phyloP scores from a whole-genome alignment of 805 yeast genomes.

The Hermanozyma aechmeae region DNA sequence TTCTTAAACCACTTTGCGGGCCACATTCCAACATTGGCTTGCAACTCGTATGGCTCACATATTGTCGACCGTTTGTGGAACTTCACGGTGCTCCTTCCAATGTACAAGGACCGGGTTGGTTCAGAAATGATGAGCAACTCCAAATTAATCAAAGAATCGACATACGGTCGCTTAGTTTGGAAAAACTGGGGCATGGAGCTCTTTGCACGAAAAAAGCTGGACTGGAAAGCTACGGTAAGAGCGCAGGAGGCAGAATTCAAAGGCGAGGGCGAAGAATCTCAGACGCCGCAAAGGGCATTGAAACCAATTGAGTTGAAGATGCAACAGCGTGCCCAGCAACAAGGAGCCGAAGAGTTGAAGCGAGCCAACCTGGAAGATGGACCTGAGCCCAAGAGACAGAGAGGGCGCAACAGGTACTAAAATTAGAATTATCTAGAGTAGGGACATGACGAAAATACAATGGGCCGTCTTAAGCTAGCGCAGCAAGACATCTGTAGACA shows the following conservation, averaged over 20 bases:
- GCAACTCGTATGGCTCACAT: constrained; percentile 89
- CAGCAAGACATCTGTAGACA: no score
- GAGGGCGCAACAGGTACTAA: no score
- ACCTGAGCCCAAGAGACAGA: no score
- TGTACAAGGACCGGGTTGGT: constrained; percentile 83
- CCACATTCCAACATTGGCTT: constrained; percentile 49
- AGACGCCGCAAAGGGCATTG: constrained; percentile 12
- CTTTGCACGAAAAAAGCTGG: constrained; percentile 61
- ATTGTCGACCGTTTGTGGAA: constrained; percentile 78
- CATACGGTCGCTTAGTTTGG: constrained; percentile 89
- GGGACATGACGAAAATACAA: no score
- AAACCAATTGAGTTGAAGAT: constrained; percentile 34
- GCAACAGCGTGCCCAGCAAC: no score
- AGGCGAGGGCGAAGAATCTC: constrained; percentile 10
- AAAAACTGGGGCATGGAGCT: constrained; percentile 88
- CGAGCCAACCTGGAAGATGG: no score
- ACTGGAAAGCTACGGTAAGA: constrained; percentile 68
- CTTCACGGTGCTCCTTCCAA: constrained; percentile 66
- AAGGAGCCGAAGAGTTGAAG: no score
- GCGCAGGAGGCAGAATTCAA: constrained; percentile 27
- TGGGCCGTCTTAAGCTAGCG: no score
- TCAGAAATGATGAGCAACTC: constrained; percentile 49
- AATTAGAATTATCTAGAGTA: no score
- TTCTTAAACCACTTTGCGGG: constrained; percentile 58
- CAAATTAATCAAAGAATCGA: constrained; percentile 70